A percentile compares a stretch with the other conserved stretches of the same genome.
Evolutionary conservation across 2,329 filamentous ascomycete genomes (phyloP).

Genomic region (Diplodia intermedia): DNA sequence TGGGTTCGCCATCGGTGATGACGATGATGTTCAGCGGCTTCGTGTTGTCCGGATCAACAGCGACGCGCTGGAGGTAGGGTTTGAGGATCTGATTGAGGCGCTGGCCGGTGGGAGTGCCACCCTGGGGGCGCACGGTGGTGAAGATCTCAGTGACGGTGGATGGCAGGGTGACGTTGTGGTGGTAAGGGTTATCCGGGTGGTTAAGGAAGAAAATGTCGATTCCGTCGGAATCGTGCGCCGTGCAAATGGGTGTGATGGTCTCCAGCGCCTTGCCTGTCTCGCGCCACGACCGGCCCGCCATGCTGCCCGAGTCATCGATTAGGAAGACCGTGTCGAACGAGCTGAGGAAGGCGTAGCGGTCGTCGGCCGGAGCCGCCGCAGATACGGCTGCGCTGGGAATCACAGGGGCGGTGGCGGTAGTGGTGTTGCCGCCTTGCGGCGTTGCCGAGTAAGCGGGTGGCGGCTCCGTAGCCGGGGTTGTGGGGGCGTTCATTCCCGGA

Average conservation of each 20-base stretch:
- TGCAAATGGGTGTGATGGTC: constrained; percentile 82
- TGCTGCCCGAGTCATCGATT: constrained; percentile 90
- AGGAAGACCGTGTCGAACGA: constrained; percentile 88
- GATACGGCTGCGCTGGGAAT: constrained; percentile 19
- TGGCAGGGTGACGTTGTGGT: constrained; percentile 68
- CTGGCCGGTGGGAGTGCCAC: constrained; percentile 76
- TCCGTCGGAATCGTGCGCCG: constrained; percentile 78
- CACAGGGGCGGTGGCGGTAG: constrained; percentile 14
- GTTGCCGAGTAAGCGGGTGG: constrained; percentile 52
- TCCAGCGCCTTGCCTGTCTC: constrained; percentile 75
- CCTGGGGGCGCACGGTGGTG: constrained; percentile 66
- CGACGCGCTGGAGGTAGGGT: constrained; percentile 70
- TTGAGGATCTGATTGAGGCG: constrained; percentile 74
- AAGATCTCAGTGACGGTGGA: constrained; percentile 73
- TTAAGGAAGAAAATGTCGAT: constrained; percentile 95
- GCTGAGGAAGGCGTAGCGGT: constrained; percentile 76
- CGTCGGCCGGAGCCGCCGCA: constrained; percentile 56
- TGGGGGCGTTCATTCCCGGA: constrained; percentile 41
- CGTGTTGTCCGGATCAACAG: constrained; percentile 57
- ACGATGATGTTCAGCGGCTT: constrained; percentile 92
- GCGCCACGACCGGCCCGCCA: constrained; percentile 77
- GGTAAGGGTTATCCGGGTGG: constrained; percentile 64
- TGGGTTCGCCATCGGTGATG: constrained; percentile 85
- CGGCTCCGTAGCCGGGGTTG: constrained; percentile 45
- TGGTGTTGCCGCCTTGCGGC: constrained; percentile 33